Evolutionary conservation across 2,329 filamentous ascomycete species (phyloP), one percentile per base, ranked within the genome.

Genomic region (Fusarium incarnatum): DNA sequence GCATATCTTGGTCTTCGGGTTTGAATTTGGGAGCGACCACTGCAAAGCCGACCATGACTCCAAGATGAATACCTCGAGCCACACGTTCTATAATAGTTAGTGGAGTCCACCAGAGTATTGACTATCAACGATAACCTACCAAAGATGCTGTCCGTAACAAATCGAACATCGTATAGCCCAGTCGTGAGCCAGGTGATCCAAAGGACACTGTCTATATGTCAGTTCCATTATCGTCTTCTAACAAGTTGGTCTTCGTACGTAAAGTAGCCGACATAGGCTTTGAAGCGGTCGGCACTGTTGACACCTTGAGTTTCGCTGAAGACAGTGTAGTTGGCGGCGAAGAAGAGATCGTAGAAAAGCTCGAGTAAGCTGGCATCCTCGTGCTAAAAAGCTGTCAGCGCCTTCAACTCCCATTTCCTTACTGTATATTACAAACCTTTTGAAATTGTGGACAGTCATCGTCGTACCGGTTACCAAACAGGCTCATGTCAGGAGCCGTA

Each of bases 181-280:
- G 88, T 86, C 63, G 89, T 82, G 37, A 91, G 84, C 90, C 90
- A 92, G n/a, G 87, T 91, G 62, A 90, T 86, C 89, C 89, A 92
- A 8, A 91, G 80, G 20, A 91, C 81, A 23, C 85, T 82, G 18
- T n/a, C 1, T 2, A 6, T 28, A 11, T 25, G n/a, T 12, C 42
- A 28, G 30, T n/a, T 6, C 6, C 5, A 5, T 30, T 2, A 1
- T 10, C 10, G 0, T 13, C 6, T 3, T 1, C 13, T 8, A 16
- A 20, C 6, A 25, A 5, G 8, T 15, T 12, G 10, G 5, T 2
- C 12, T 16, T 34, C 68, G 16, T 63, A 80, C 78, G 70, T 76
- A 41, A 81, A 81, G 57, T 77, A 81, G 10, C 79, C 79, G n/a
- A 79, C 65, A 40, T 79, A 80, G 8, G 78, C 73, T 46, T 75